phyloP scores from a whole-genome alignment of 2,329 filamentous ascomycete genomes.

The Cladophialophora exuberans region DNA sequence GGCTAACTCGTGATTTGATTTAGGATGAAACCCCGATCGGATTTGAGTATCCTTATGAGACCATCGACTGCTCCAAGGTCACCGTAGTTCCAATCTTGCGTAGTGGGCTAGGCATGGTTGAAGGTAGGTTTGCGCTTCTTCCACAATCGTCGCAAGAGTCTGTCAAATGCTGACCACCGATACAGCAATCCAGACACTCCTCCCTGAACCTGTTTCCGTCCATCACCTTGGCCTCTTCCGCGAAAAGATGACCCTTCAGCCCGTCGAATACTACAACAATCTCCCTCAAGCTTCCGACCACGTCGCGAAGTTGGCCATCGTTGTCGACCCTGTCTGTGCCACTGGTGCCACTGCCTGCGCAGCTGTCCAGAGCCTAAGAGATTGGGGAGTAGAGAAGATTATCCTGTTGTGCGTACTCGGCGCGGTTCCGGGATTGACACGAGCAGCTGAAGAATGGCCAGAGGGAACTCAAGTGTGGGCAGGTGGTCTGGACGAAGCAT shows the following conservation, averaged over 20 bases:
- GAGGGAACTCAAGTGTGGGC: slow-evolving; percentile 67
- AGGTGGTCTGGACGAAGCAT: slow-evolving; percentile 73
- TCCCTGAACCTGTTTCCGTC: slow-evolving; percentile 77
- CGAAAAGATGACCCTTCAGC: slow-evolving; percentile 81
- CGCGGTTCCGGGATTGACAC: slow-evolving; percentile 69
- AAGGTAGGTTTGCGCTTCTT: slow-evolving; percentile 56
- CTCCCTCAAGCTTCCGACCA: slow-evolving; percentile 59
- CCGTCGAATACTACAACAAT: slow-evolving; percentile 98
- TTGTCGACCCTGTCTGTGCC: slow-evolving; percentile 91
- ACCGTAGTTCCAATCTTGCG: slow-evolving; percentile 91
- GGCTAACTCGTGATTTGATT: slow-evolving; percentile 17
- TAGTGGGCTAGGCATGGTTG: slow-evolving; percentile 88
- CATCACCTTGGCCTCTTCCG: slow-evolving; percentile 96
- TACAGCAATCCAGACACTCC: slow-evolving; percentile 75
- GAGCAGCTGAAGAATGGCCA: slow-evolving; percentile 76
- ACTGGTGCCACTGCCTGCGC: slow-evolving; percentile 89
- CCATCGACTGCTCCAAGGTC: slow-evolving; percentile 67
- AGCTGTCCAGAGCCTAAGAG: slow-evolving; percentile 82
- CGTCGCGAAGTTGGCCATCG: slow-evolving; percentile 68
- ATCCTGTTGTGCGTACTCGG: slow-evolving; percentile 76
- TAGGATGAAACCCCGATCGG: slow-evolving; percentile 80
- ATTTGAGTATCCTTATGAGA: slow-evolving; percentile 70
- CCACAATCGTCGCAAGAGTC: not conserved
- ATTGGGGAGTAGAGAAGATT: slow-evolving; percentile 88
- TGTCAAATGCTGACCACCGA: slow-evolving; percentile 16